phyloP scores from a whole-genome alignment of 1,139 yeast species.

The Insectozyma bohioensis region DNA sequence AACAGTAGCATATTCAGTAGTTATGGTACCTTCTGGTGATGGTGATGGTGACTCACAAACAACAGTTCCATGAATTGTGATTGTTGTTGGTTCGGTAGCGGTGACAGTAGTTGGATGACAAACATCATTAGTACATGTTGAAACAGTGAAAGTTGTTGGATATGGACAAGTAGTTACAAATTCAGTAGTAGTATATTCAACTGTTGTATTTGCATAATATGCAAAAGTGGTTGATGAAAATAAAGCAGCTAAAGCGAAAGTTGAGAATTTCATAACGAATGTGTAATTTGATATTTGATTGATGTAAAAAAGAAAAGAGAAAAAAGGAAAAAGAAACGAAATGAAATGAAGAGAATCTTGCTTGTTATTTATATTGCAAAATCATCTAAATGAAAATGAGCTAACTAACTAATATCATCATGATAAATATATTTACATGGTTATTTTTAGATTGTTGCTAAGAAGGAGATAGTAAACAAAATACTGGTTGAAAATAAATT shows the following conservation, averaged over 20 bases:
- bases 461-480: no score
- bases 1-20: conserved; percentile 6
- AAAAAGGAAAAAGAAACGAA: no score
- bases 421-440: no score
- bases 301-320: no score
- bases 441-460: no score
- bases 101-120: conserved; percentile 10
- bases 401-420: no score
- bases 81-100: conserved; percentile 7
- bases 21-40: conserved; percentile 2
- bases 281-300: no score
- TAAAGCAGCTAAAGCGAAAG: conserved; percentile 6
- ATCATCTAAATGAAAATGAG: no score
- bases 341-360: no score
- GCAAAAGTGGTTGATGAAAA: conserved; percentile 2
- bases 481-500: no score
- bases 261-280: conserved; percentile 7
- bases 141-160: conserved; percentile 9
- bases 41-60: conserved; percentile 3
- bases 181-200: conserved; percentile 9
- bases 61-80: conserved; percentile 10
- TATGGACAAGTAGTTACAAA: conserved; percentile 14
- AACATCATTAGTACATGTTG: conserved; percentile 7
- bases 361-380: no score
- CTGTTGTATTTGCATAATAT: conserved; percentile 4